Evolutionary conservation across 768 basidiomycete genomes (phyloP), one percentile per base, ranked within the genome.

Genomic region (Mycena latifolia): DNA sequence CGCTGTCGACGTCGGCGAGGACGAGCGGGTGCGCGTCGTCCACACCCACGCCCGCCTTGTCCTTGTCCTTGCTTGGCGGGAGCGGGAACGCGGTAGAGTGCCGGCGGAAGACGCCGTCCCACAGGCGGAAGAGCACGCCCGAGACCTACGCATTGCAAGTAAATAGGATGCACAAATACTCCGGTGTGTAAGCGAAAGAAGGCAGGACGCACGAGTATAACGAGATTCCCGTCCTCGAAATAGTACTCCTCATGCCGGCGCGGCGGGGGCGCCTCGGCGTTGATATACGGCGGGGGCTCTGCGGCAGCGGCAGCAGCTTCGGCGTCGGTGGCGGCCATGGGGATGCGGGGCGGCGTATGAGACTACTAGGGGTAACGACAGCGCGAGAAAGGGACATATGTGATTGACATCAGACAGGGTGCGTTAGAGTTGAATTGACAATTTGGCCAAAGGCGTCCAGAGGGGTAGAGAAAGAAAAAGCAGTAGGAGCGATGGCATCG

Each of bases 21-120:
- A 69, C 64, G n/a, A 78, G 63, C 14, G 77, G 78, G 52, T 73
- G 67, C 53, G 69, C 62, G 58, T 77, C 76, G 37, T 71, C 66
- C 18, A 58, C 35, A 18, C 75, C 73, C 56, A 73, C 73, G 4
- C 46, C 15, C 29, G 55, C 58, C 43, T 72, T 69, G 25, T 63
- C n/a, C n/a, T n/a, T n/a, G n/a, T n/a, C n/a, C n/a, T n/a, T n/a
- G 33, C 33, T 35, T 35, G 33, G 6, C 33, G 33, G 33, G 31
- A 61, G 11, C 37, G 67, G 67, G 48, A 69, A 71, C 1, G 37
- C 63, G 10, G 54, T 66, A 4, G 70, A 56, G 39, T 71, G 70
- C 8, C 67, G 62, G 3, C 67, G 60, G 17, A 71, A 11, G 6
- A 56, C 22, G 10, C 70, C 67, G 31, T 71, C 67, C 67, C 67